These are phyloP conservation scores for Peziza echinospora DNA, from an alignment of 495 filamentous ascomycete species.

Conservation along the genomic window DNA sequence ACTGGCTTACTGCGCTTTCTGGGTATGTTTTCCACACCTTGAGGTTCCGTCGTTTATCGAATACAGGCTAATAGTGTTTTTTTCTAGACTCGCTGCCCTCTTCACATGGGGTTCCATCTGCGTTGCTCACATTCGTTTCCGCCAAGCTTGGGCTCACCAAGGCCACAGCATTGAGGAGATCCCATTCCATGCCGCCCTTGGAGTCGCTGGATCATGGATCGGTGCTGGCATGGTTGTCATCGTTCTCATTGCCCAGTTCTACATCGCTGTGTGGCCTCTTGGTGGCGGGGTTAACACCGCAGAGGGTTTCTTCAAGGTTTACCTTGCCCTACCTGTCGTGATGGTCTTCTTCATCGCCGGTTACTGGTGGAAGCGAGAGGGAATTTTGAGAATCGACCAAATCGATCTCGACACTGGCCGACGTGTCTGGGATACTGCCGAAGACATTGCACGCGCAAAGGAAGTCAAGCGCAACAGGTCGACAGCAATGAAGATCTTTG, in stretches of 20 bases:
- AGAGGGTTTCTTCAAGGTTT: conserved; percentile 38
- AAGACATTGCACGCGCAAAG: too few species aligned
- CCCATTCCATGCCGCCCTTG: conserved; percentile 32
- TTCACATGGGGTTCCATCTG: conserved; percentile 45
- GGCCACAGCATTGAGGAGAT: conserved; percentile 30
- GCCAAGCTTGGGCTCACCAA: conserved; percentile 33
- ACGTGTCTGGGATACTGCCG: conserved; percentile 21
- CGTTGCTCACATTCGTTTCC: conserved; percentile 47
- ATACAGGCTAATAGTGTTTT: too few species aligned
- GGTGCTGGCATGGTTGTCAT: conserved; percentile 39
- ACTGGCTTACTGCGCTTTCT: conserved; percentile 26
- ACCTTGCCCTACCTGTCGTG: conserved; percentile 38
- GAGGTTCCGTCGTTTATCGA: conserved; percentile 29
- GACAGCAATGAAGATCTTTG: too few species aligned
- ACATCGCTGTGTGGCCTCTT: conserved; percentile 29
- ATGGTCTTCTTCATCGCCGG: conserved; percentile 33
- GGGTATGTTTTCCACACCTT: too few species aligned
- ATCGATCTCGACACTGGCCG: conserved; percentile 37
- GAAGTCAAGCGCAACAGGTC: too few species aligned
- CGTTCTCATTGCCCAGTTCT: conserved; percentile 32
- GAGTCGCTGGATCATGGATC: conserved; percentile 33
- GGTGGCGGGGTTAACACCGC: conserved; percentile 25
- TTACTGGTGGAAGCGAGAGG: conserved; percentile 38
- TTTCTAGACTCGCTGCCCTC: conserved; percentile 44
- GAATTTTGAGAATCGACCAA: conserved; percentile 30